Evolutionary conservation across 345 rosid species (phyloP), one percentile per base, ranked within the genome.

Genomic region (Eucalyptus sp.): DNA sequence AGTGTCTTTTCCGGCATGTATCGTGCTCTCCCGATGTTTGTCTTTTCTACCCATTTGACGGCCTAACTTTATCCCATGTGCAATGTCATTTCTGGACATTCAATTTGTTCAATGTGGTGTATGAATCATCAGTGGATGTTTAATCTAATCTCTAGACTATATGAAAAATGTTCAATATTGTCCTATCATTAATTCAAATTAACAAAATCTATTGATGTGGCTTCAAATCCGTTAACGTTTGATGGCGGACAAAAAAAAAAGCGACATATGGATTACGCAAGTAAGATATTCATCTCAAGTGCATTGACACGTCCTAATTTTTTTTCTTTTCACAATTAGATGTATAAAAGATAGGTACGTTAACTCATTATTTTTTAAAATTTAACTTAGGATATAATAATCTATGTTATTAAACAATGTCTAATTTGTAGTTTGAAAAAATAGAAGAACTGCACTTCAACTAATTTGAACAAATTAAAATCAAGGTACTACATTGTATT

Each of bases 41-140:
- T 37, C 41, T 37, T 4, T 37, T 37, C 9, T 17, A 52, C 10
- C 24, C 56, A 56, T 56, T 56, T 56, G 25, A 56, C 0, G 1
- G 62, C 27, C 1, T 9, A 8, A 56, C 41, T 41, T 41, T 41
- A 25, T 54, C 25, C 0, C 60, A 22, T 1, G 1, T 56, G 27
- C 0, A 56, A 56, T 56, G 6, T 56, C 12, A 17, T 0, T 12
- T 3, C 0, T 2, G 3, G 10, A 54, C 0, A 56, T 9, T 22
- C 6, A 56, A 56, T 56, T 56, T 56, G 5, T 24, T 2, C 1
- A 24, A 24, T 24, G 13, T 9, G 62, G 5, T 56, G 0, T 56
- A 1, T 56, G 27, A 2, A 56, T 2, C 8, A 56, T 56, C 4
- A 24, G 0, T 9, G 4, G 2, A 22, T 24, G 2, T 24, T 56